Conservation (phyloP, 108 stramenopile species). For the Nitzschia sp. region DNA sequence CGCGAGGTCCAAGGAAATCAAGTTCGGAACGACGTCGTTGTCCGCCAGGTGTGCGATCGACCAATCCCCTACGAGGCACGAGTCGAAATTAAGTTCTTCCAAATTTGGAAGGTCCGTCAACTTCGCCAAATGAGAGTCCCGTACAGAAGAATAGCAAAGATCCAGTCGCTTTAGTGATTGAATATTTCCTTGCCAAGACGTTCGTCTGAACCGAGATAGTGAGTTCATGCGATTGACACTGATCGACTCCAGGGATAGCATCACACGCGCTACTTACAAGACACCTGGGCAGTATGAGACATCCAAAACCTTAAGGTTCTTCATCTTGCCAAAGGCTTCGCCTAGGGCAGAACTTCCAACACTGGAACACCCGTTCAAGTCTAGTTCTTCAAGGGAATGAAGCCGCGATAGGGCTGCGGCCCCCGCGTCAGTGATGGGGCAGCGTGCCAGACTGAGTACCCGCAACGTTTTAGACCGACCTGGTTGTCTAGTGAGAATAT, state of each 20-base stretch:
- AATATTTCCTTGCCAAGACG: conserved; percentile 89
- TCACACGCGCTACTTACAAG: conserved; percentile 48
- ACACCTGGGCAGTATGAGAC: conserved; percentile 82
- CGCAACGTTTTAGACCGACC: conserved; percentile 46
- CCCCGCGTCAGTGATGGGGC: conserved; percentile 65
- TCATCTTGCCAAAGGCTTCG: conserved; percentile 46
- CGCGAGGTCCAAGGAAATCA: conserved; percentile 68
- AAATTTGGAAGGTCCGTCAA: conserved; percentile 60
- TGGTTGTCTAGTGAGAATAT: conserved; percentile 54
- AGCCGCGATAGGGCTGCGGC: conserved; percentile 49
- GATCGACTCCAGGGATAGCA: neutral
- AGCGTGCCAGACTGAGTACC: conserved; percentile 70
- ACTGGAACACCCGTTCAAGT: conserved; percentile 76
- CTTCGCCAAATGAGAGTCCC: conserved; percentile 64
- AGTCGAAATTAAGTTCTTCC: conserved; percentile 82
- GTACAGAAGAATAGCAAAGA: conserved; percentile 75
- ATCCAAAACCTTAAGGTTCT: conserved; percentile 48
- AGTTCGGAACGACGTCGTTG: conserved; percentile 77
- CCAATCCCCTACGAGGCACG: conserved; percentile 74
- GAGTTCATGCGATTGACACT: conserved; percentile 13
- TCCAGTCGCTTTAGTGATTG: conserved; percentile 62
- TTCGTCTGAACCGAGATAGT: conserved; percentile 40
- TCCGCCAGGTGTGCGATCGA: conserved; percentile 74
- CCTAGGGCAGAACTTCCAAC: conserved; percentile 68
- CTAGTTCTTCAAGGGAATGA: conserved; percentile 55